These are phyloP conservation scores for Epichloe brachyelytri DNA, from an alignment of 2,329 filamentous ascomycete species.

Conservation along the genomic window DNA sequence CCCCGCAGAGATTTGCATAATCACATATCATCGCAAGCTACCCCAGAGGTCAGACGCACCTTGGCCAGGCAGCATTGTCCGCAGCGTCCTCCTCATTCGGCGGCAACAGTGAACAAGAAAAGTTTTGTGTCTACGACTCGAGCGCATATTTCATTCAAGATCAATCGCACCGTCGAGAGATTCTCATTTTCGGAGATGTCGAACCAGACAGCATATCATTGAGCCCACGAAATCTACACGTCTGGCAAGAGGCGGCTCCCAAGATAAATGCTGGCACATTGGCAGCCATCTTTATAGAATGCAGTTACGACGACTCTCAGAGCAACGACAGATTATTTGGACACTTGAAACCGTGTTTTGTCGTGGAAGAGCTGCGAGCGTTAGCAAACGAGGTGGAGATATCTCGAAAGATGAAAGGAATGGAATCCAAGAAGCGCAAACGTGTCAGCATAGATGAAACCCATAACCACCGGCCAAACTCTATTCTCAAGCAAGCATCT, in stretches of 20 bases:
- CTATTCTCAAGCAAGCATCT: constrained; percentile 10
- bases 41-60: constrained; percentile 14
- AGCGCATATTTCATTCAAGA: constrained; percentile 90
- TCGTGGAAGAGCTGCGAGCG: constrained; percentile 63
- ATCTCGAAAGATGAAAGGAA: constrained; percentile 23
- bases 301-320: constrained; percentile 76
- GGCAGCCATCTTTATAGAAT: constrained; percentile 84
- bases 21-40: constrained; percentile 7
- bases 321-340: constrained; percentile 71
- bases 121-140: constrained; percentile 65
- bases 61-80: constrained; percentile 18
- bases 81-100: constrained; percentile 12
- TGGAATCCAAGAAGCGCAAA: constrained; percentile 50
- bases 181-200: constrained; percentile 90
- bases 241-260: constrained; percentile 82
- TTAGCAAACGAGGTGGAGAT: constrained; percentile 61
- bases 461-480: constrained; percentile 10
- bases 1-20: constrained; percentile 16
- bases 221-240: constrained; percentile 62
- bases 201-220: constrained; percentile 81
- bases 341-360: constrained; percentile 71
- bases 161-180: constrained; percentile 53
- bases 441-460: constrained; percentile 26
- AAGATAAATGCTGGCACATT: constrained; percentile 65
- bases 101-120: constrained; percentile 28